Evolutionary conservation across 192 early-diverging fungal genomes (phyloP), one percentile per base, ranked within the genome.

Genomic region (Linnemannia zychae): DNA sequence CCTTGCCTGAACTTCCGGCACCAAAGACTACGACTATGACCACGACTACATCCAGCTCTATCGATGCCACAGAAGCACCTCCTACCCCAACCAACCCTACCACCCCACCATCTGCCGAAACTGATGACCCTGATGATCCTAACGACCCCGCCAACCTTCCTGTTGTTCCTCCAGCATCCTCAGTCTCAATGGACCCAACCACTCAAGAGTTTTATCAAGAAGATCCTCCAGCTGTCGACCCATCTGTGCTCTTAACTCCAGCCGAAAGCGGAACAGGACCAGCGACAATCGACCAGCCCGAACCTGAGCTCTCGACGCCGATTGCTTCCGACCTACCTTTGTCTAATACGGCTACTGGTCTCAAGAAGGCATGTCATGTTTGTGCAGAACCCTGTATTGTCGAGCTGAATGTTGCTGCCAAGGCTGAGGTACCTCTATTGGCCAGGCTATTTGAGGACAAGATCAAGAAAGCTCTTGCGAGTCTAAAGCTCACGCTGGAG

Each of bases 331-430:
- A 67, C 66, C 31, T 33, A 13, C 0, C 40, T 12, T 9, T 37
- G 3, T 9, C 67, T 6, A 17, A 3, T 7, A 67, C 67, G 9
- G 22, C 38, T 11, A 7, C 37, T n/a, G 40, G 28, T 33, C 31
- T 47, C 48, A 73, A 53, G 24, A 76, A 76, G 34, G 66, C 75
- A 7, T 77, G 75, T 44, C 40, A 69, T 11, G 48, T 31, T 6
- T 77, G 75, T 24, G 75, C 75, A 0, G 75, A 77, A 17, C 75
- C 67, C 20, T 77, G 75, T 20, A 0, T 77, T 15, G 75, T 77
- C 20, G 48, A 77, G 0, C 2, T 70, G 34, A 9, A 77, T 22
- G 49, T 69, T 1, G 75, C 37, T 0, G 48, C 47, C 18, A 67
- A 70, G 17, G 75, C 75, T 15, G 75, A 77, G 37, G 67, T 69